A percentile compares a stretch with the other conserved stretches of the same genome.
phyloP scores from a whole-genome alignment of 805 yeast genomes.

The Saccharomycopsis microspora region DNA sequence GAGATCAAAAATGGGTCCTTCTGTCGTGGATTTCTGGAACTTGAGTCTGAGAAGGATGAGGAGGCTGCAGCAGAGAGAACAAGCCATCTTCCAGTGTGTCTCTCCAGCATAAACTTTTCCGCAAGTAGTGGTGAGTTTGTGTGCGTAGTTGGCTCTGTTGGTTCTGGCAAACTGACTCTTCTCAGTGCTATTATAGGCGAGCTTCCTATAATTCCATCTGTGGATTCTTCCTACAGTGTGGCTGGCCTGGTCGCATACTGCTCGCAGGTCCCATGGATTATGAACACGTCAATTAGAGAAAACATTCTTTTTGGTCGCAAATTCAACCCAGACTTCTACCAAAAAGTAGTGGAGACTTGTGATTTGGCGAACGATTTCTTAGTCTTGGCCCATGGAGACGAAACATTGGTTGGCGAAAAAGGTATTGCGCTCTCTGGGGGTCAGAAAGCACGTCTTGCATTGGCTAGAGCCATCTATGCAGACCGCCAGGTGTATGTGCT shows the following conservation, averaged over 20 bases:
- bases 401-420: constrained; percentile 94
- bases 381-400: constrained; percentile 40
- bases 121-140: constrained; percentile 40
- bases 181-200: constrained; percentile 45
- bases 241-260: constrained; percentile 45
- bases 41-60: constrained; percentile 39
- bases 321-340: constrained; percentile 29
- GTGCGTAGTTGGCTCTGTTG: constrained; percentile 56
- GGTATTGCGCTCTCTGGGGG: constrained; percentile 81
- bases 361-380: constrained; percentile 34
- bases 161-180: constrained; percentile 54
- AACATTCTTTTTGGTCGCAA: constrained; percentile 40
- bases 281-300: constrained; percentile 38
- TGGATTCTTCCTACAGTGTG: constrained; percentile 4
- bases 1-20: constrained; percentile 16
- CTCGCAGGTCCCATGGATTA: constrained; percentile 46
- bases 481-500: constrained; percentile 43
- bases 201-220: constrained; percentile 22
- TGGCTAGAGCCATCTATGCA: constrained; percentile 61
- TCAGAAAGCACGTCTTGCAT: constrained; percentile 49
- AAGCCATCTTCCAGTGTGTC: constrained; percentile 26
- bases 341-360: constrained; percentile 34
- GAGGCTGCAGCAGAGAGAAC: neutral
- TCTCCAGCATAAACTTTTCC: constrained; percentile 33
- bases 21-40: constrained; percentile 31